Evolutionary conservation across 1,284 basidiomycete genomes (phyloP).

Genomic region (Papiliotrema nemorosa): DNA sequence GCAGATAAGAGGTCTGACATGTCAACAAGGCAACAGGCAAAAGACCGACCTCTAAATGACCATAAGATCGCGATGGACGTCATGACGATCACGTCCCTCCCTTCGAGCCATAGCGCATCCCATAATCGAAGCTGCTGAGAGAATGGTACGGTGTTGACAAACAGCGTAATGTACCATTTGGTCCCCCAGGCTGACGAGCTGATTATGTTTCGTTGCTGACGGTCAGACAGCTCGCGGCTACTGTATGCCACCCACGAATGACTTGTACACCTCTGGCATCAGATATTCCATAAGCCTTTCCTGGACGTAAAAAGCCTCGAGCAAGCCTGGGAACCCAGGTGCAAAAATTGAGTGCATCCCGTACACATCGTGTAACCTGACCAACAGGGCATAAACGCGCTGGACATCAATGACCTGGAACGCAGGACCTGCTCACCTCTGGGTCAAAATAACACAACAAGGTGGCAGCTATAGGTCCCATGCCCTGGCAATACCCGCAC

Average conservation of each 20-base stretch:
- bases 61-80: constrained; percentile 84
- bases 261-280: constrained; percentile 82
- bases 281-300: constrained; percentile 76
- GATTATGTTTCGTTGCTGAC: constrained; percentile 73
- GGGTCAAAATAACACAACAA: constrained; percentile 90
- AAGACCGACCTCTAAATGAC: constrained; percentile 68
- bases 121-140: constrained; percentile 90
- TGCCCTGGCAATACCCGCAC: constrained; percentile 99
- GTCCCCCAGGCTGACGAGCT: constrained; percentile 93
- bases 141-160: constrained; percentile 93
- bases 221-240: not conserved
- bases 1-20: constrained; percentile 22
- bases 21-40: not conserved
- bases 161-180: constrained; percentile 98
- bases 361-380: constrained; percentile 83
- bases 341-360: constrained; percentile 83
- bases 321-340: constrained; percentile 91
- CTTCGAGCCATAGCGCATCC: constrained; percentile 90
- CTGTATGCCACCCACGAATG: constrained; percentile 59
- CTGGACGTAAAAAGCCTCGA: constrained; percentile 92
- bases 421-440: constrained; percentile 53
- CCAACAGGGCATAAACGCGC: constrained; percentile 76
- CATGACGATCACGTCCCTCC: constrained; percentile 80
- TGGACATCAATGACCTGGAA: constrained; percentile 20
- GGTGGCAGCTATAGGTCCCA: constrained; percentile 96